Evolutionary conservation across 139 green algal genomes (phyloP).

Genomic region (Chlamydomonas applanata): DNA sequence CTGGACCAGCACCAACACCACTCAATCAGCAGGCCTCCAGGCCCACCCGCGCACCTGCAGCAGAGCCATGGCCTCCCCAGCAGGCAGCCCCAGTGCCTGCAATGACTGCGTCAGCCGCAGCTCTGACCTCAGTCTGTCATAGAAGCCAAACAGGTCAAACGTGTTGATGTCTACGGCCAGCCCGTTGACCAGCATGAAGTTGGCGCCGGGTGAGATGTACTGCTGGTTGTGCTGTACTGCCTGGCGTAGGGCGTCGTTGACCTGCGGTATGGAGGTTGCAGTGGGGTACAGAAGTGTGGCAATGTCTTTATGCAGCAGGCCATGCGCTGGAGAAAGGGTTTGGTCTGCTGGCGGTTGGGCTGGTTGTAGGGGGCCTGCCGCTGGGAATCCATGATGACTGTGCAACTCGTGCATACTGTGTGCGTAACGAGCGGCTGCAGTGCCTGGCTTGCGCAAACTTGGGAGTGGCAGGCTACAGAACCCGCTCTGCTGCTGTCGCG

Average conservation of each 20-base stretch:
- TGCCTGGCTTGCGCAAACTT: too few species aligned
- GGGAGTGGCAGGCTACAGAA: too few species aligned
- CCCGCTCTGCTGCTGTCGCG: not conserved
- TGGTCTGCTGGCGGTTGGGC: too few species aligned
- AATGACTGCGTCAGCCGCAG: conserved; percentile 53
- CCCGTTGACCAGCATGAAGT: conserved; percentile 80
- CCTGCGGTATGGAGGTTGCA: conserved; percentile 3
- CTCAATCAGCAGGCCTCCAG: conserved; percentile 8
- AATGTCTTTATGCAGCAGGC: too few species aligned
- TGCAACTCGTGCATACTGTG: too few species aligned
- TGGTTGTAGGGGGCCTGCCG: too few species aligned
- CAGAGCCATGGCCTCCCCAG: conserved; percentile 13
- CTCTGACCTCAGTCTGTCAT: conserved; percentile 54
- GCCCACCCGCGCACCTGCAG: conserved; percentile 22
- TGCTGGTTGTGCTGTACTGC: conserved; percentile 43
- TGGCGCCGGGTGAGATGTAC: conserved; percentile 43
- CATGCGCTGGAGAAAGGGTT: too few species aligned
- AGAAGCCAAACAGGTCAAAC: conserved; percentile 62
- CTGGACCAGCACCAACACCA: conserved; percentile 7
- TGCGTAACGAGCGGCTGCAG: too few species aligned
- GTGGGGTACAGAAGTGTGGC: too few species aligned
- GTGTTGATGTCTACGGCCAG: conserved; percentile 56
- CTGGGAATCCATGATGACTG: too few species aligned
- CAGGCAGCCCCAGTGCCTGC: conserved; percentile 34
- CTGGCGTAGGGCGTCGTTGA: conserved; percentile 36